Conservation (phyloP, 208 protist genomes). For the Entamoeba moshkovskii region DNA sequence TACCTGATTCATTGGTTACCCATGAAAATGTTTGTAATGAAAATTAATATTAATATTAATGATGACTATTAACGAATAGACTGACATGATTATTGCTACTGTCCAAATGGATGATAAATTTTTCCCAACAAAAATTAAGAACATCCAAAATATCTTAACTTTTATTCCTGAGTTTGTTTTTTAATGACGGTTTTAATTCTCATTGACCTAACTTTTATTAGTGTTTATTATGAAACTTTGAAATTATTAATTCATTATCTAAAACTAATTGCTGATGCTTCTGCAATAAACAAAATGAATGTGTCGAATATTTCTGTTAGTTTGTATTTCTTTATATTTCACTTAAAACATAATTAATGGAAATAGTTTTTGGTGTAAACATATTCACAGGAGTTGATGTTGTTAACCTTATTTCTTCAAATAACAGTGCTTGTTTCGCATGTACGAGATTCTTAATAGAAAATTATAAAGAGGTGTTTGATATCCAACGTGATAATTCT, state of each 20-base stretch:
- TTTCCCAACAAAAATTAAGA: background rate
- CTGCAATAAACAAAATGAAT: background rate
- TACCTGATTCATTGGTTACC: background rate
- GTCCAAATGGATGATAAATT: conserved; percentile 3
- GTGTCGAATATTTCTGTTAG: background rate
- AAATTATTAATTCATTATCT: conserved; percentile 1
- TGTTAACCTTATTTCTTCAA: background rate
- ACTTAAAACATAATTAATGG: background rate
- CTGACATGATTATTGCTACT: background rate
- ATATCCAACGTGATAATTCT: background rate
- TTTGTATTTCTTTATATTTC: background rate
- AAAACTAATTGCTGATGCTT: background rate
- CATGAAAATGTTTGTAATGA: background rate
- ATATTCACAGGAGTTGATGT: background rate
- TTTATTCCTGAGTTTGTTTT: background rate
- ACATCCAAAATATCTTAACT: background rate
- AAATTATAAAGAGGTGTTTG: background rate
- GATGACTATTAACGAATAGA: background rate
- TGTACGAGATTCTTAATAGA: background rate
- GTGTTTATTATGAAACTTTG: background rate
- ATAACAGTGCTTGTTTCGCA: background rate
- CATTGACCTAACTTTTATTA: background rate
- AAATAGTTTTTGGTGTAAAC: background rate
- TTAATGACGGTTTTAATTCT: background rate
- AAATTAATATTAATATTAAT: background rate